phyloP scores from a whole-genome alignment of 2,329 filamentous ascomycete species.

The Claviceps lovelessii region DNA sequence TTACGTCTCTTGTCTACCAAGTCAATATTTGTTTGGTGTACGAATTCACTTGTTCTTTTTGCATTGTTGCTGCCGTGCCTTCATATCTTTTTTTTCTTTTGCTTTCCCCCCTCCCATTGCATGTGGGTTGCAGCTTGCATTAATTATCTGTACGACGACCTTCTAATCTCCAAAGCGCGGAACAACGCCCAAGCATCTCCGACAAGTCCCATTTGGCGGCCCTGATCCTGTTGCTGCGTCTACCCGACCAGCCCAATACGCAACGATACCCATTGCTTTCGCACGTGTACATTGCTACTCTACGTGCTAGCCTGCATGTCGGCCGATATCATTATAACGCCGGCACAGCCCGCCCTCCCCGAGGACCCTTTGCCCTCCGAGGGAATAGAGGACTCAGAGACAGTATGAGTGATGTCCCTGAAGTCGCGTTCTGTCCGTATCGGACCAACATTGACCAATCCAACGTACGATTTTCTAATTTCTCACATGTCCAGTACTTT shows the following conservation, averaged over 20 bases:
- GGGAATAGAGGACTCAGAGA: slow-evolving; percentile 14
- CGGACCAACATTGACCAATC: slow-evolving; percentile 25
- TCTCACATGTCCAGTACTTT: slow-evolving; percentile 28
- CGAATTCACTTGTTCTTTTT: neutral
- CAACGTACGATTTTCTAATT: slow-evolving; percentile 28
- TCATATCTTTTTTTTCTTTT: neutral
- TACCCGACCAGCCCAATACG: slow-evolving; percentile 19
- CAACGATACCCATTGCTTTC: slow-evolving; percentile 6
- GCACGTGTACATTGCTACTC: neutral
- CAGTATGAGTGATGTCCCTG: slow-evolving; percentile 29
- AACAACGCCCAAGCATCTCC: slow-evolving; percentile 8
- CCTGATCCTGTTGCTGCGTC: slow-evolving; percentile 14
- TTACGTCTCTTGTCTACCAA: slow-evolving; percentile 6
- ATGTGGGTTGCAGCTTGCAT: slow-evolving; percentile 4
- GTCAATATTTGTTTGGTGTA: slow-evolving; percentile 2
- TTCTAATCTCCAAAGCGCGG: slow-evolving; percentile 2
- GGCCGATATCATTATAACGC: slow-evolving; percentile 18
- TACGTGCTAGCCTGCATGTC: slow-evolving; percentile 15
- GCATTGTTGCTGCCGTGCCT: neutral
- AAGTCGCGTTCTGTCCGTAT: slow-evolving; percentile 24
- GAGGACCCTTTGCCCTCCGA: slow-evolving; percentile 11
- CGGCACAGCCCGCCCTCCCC: slow-evolving; percentile 14
- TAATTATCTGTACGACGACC: slow-evolving; percentile 4
- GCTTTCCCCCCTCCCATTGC: neutral
- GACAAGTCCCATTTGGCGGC: slow-evolving; percentile 3